phyloP scores from a whole-genome alignment of 129 eudicot genomes.

The Artemisia tridentata region DNA sequence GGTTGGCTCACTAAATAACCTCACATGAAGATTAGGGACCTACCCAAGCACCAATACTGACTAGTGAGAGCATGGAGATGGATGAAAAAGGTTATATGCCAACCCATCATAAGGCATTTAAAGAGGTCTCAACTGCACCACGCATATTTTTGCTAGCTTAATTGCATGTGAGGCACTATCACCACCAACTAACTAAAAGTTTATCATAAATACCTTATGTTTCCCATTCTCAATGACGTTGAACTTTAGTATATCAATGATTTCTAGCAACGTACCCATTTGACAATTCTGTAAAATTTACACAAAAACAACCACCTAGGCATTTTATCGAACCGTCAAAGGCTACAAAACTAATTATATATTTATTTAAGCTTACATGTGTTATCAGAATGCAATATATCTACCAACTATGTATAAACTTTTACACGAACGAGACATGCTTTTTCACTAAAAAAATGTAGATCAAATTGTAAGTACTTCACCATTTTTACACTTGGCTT shows the following conservation, averaged over 20 bases:
- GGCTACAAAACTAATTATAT: too few relatives aligned
- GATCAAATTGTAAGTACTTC: not conserved
- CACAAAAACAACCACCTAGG: too few relatives aligned
- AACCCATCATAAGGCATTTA: slow-evolving; percentile 53
- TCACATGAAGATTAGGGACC: slow-evolving; percentile 66
- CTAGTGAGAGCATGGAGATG: not conserved
- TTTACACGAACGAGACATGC: not conserved
- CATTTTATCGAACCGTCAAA: not conserved
- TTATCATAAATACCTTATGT: slow-evolving; percentile 16
- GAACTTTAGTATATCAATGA: not conserved
- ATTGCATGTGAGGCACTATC: slow-evolving; percentile 39
- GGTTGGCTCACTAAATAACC: slow-evolving; percentile 32
- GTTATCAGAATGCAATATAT: not conserved
- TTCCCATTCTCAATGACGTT: not conserved
- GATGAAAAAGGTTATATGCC: slow-evolving; percentile 23
- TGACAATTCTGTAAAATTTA: not conserved
- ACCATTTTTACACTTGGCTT: not conserved
- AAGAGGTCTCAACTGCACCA: slow-evolving; percentile 57
- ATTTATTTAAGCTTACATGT: not conserved
- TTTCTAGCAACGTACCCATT: not conserved
- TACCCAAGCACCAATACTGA: slow-evolving; percentile 1
- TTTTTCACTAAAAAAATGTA: not conserved
- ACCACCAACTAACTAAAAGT: slow-evolving; percentile 34
- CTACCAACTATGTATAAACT: slow-evolving; percentile 1
- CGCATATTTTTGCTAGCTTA: slow-evolving; percentile 16